Evolutionary conservation across 2,329 filamentous ascomycete genomes (phyloP).

Genomic region (Verruconis gallopava): DNA sequence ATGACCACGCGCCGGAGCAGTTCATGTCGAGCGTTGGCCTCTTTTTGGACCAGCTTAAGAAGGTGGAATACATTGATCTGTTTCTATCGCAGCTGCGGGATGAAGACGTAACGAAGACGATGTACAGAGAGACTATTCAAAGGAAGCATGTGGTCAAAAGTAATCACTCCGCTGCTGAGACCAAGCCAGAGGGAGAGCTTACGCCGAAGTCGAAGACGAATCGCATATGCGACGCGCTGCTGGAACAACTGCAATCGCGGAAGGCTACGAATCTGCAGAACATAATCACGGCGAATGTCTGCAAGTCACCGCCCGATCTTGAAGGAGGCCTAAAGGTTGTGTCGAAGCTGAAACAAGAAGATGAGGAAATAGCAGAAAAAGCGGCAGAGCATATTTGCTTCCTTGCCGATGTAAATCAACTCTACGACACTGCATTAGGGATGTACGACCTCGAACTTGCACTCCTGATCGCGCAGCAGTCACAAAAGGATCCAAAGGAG

Average conservation of each 20-base stretch:
- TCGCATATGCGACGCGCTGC: slow-evolving; percentile 71
- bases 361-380: slow-evolving; percentile 63
- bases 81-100: slow-evolving; percentile 78
- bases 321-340: slow-evolving; percentile 74
- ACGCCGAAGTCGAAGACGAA: slow-evolving; percentile 56
- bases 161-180: neutral
- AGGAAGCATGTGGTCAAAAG: neutral
- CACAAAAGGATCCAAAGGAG: slow-evolving; percentile 87
- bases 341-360: slow-evolving; percentile 54
- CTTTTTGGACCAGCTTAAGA: slow-evolving; percentile 76
- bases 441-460: slow-evolving; percentile 86
- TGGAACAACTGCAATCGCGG: slow-evolving; percentile 50
- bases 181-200: slow-evolving; percentile 2
- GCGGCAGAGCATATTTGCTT: slow-evolving; percentile 97
- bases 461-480: slow-evolving; percentile 84
- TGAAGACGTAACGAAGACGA: slow-evolving; percentile 84
- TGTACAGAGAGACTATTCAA: slow-evolving; percentile 68
- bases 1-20: slow-evolving; percentile 79
- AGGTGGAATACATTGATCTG: slow-evolving; percentile 71
- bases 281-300: slow-evolving; percentile 86
- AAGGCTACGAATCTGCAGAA: slow-evolving; percentile 66
- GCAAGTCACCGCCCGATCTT: slow-evolving; percentile 81
- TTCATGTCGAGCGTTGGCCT: slow-evolving; percentile 64
- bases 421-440: slow-evolving; percentile 83
- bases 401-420: slow-evolving; percentile 78